phyloP scores from a whole-genome alignment of 768 basidiomycete genomes.

The Tulasnella sp. region DNA sequence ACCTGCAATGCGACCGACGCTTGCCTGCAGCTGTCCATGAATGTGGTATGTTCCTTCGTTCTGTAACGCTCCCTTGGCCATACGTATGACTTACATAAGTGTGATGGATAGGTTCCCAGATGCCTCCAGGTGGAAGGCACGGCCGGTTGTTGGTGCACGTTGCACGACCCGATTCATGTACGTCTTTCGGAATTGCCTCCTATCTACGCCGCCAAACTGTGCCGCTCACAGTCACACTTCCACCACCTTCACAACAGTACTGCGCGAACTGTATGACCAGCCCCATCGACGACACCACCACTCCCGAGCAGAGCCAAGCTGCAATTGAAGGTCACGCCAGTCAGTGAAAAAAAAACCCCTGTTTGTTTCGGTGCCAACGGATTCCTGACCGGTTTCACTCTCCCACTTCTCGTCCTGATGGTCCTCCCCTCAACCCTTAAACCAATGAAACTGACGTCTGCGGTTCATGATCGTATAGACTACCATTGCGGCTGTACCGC shows the following conservation, averaged over 20 bases:
- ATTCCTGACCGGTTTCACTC: not conserved
- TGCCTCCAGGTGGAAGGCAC: slow-evolving; percentile 6
- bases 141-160: slow-evolving; percentile 25
- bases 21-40: not conserved
- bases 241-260: not conserved
- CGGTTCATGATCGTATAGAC: not conserved
- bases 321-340: slow-evolving; percentile 23
- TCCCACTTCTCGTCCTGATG: too few relatives aligned
- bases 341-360: too few relatives aligned
- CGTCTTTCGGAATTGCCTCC: not conserved
- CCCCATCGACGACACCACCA: slow-evolving; percentile 34
- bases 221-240: not conserved
- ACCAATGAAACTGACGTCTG: not conserved
- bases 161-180: slow-evolving; percentile 26
- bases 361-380: not conserved
- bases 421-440: not conserved
- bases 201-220: not conserved
- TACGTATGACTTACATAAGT: not conserved
- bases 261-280: slow-evolving; percentile 25
- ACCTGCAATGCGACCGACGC: not conserved
- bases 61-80: too few relatives aligned
- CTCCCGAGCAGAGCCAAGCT: slow-evolving; percentile 26
- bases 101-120: not conserved
- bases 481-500: slow-evolving; percentile 30
- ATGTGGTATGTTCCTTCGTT: not conserved